Percentiles rank a stretch among this genome's conserved stretches.
Evolutionary conservation across 331 rosid genomes (phyloP).

Genomic region (Arachis monticola): DNA sequence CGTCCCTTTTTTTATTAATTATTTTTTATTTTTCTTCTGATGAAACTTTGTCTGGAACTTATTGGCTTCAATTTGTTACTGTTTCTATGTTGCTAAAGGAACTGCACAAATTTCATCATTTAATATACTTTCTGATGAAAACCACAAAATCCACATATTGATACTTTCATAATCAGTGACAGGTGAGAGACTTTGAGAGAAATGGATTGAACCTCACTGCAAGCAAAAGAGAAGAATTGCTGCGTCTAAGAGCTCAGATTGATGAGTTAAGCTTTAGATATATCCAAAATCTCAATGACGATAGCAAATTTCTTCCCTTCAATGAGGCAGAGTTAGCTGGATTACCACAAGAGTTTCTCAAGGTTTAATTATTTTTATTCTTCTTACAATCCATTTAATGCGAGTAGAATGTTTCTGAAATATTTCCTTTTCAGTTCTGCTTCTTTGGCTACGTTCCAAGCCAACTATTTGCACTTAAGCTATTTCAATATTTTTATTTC

Average conservation of each 20-base stretch:
- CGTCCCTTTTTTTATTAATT: conserved; percentile 3
- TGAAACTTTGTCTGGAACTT: conserved; percentile 12
- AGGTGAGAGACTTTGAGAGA: conserved; percentile 93
- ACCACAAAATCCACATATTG: conserved; percentile 53
- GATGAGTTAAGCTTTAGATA: conserved; percentile 76
- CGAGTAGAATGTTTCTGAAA: conserved; percentile 28
- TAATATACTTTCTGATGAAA: conserved; percentile 29
- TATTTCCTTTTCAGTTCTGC: conserved; percentile 4
- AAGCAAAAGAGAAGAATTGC: conserved; percentile 84
- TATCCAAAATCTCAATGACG: conserved; percentile 77
- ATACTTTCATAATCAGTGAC: conserved; percentile 92
- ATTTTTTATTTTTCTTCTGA: not conserved
- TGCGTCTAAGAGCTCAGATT: conserved; percentile 69
- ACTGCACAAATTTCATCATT: not conserved
- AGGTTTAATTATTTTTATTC: conserved; percentile 57
- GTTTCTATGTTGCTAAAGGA: conserved; percentile 21
- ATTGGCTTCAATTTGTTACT: conserved; percentile 14
- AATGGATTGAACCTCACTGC: conserved; percentile 91
- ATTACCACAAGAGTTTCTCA: conserved; percentile 73
- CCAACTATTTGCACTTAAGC: conserved; percentile 27
- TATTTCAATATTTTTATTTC: conserved; percentile 31
- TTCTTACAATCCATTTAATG: conserved; percentile 11
- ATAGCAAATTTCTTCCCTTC: conserved; percentile 62
- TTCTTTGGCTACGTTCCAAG: not conserved
- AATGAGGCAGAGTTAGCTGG: conserved; percentile 78